Percentiles rank a stretch among this genome's conserved stretches.
These are phyloP conservation scores for Diplogelasinospora grovesii DNA, from an alignment of 495 filamentous ascomycete species.

Conservation along the genomic window DNA sequence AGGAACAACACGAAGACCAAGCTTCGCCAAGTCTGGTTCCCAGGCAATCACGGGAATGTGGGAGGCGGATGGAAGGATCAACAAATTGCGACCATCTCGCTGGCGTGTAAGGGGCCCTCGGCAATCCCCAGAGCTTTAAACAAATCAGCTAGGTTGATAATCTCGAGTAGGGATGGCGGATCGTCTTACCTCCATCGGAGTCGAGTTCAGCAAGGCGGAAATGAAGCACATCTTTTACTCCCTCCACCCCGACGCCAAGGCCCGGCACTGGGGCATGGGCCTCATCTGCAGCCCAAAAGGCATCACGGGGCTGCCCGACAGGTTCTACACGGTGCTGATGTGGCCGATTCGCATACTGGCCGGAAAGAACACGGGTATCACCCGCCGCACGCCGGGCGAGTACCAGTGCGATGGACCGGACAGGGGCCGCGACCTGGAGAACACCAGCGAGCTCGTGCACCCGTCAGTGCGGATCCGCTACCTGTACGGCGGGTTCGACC, in stretches of 20 bases:
- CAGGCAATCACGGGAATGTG: conserved; percentile 56
- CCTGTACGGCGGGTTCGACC: conserved; percentile 5
- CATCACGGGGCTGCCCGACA: not conserved
- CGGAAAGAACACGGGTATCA: not conserved
- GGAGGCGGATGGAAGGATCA: conserved; percentile 46
- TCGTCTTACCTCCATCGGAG: conserved; percentile 8
- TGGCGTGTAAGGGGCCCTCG: too few relatives aligned
- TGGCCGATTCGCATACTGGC: not conserved
- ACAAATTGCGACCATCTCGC: conserved; percentile 40
- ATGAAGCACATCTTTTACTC: conserved; percentile 9
- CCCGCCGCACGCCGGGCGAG: conserved; percentile 4
- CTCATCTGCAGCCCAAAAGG: conserved; percentile 4
- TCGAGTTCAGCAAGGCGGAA: conserved; percentile 11
- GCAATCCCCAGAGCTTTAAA: too few relatives aligned
- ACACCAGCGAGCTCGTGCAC: conserved; percentile 7
- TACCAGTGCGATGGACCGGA: conserved; percentile 5
- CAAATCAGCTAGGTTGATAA: too few relatives aligned
- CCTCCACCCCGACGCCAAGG: not conserved
- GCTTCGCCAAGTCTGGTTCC: conserved; percentile 67
- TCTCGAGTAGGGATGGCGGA: conserved; percentile 13
- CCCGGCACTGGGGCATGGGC: conserved; percentile 8
- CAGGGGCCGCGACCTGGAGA: not conserved
- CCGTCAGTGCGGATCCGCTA: conserved; percentile 11
- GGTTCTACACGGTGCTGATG: not conserved
- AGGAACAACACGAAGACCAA: conserved; percentile 12